Evolutionary conservation across 768 basidiomycete species (phyloP).

Genomic region (Porphyrellus cyaneotinctus): DNA sequence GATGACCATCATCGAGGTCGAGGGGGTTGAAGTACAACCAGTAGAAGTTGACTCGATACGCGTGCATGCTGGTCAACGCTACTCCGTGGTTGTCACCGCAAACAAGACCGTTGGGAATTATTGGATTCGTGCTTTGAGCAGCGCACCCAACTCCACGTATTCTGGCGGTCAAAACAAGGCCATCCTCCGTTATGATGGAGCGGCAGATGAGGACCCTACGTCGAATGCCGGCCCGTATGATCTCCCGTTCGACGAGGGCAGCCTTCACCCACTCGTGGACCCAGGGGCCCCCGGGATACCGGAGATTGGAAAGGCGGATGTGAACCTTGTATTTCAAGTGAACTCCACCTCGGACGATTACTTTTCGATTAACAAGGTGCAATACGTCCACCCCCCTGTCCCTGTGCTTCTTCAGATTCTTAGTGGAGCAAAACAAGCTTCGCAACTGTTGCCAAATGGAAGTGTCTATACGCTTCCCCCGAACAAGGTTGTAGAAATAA

Average conservation of each 20-base stretch:
- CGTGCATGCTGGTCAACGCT: conserved; percentile 27
- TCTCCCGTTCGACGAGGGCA: neutral
- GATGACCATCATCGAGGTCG: neutral
- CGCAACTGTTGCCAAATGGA: conserved; percentile 45
- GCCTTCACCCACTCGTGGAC: neutral
- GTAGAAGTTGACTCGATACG: neutral
- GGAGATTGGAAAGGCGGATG: conserved; percentile 1
- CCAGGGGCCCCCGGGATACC: neutral
- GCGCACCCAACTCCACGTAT: conserved; percentile 18
- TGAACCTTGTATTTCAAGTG: neutral
- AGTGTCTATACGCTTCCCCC: conserved; percentile 11
- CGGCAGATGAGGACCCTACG: neutral
- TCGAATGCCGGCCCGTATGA: neutral
- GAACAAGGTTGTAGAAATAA: conserved; percentile 45
- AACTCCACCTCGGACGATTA: neutral
- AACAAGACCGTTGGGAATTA: conserved; percentile 45
- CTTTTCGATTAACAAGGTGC: neutral
- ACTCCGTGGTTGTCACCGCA: neutral
- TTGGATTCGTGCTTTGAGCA: conserved; percentile 46
- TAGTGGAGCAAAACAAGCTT: conserved; percentile 43
- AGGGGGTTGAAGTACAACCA: neutral
- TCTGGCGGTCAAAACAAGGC: neutral
- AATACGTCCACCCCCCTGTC: conserved; percentile 25
- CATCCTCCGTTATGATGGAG: neutral
- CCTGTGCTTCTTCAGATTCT: conserved; percentile 23